These are phyloP conservation scores for Pythium dissotocum DNA, from an alignment of 352 stramenopile species.

Conservation along the genomic window DNA sequence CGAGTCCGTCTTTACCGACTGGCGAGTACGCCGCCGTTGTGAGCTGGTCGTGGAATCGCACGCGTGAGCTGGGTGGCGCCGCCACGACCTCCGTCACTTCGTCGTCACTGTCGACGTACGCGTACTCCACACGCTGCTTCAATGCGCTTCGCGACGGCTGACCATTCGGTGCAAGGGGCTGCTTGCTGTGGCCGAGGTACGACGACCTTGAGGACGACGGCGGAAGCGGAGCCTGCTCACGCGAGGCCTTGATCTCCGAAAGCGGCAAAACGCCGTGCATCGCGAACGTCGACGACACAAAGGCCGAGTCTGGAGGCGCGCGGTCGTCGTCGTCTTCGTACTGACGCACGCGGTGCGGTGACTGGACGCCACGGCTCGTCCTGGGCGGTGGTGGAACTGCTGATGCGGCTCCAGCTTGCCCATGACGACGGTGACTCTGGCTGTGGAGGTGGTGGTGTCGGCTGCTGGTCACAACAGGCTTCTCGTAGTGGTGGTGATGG, in stretches of 20 bases:
- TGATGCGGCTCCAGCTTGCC: background rate
- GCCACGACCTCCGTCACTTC: slow-evolving; percentile 17
- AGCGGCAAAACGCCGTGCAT: slow-evolving; percentile 16
- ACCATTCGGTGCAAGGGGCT: slow-evolving; percentile 6
- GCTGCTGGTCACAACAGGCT: background rate
- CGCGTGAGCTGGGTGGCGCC: slow-evolving; percentile 43
- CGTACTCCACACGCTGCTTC: slow-evolving; percentile 7
- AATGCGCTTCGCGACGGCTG: slow-evolving; percentile 13
- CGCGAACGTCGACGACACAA: slow-evolving; percentile 18
- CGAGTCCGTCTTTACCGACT: slow-evolving; percentile 11
- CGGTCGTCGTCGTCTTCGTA: background rate
- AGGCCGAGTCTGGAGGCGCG: background rate
- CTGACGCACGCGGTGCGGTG: background rate
- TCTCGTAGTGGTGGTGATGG: slow-evolving; percentile 1
- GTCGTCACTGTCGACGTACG: background rate
- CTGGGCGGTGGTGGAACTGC: background rate
- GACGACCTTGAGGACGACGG: slow-evolving; percentile 6
- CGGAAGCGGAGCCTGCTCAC: background rate
- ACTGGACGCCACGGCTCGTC: background rate
- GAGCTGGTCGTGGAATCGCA: slow-evolving; percentile 33
- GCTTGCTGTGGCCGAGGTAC: background rate
- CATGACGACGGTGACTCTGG: background rate
- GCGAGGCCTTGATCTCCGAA: slow-evolving; percentile 3
- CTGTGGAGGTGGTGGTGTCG: slow-evolving; percentile 6
- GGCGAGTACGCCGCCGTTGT: slow-evolving; percentile 6